Conservation (phyloP, 768 basidiomycete genomes). For the Boletus pseudo-olivaceus region DNA sequence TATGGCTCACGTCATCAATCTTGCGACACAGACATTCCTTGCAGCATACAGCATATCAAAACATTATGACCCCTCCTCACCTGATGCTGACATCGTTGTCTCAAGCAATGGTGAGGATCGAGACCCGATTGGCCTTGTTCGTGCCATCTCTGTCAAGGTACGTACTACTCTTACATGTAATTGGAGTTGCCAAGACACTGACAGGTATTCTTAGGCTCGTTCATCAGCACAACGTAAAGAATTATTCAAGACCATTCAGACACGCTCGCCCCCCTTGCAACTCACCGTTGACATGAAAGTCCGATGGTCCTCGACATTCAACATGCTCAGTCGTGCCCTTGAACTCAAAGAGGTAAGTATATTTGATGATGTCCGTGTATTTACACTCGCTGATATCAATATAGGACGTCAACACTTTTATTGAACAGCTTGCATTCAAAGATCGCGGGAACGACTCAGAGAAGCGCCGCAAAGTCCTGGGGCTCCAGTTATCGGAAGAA, state of each 20-base stretch:
- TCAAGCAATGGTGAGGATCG: not conserved
- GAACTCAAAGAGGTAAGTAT: conserved; percentile 2
- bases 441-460: not conserved
- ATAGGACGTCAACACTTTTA: conserved; percentile 1
- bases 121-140: conserved; percentile 2
- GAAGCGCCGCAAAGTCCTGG: not conserved
- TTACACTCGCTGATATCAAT: not conserved
- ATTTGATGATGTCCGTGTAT: not conserved
- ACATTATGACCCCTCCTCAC: not conserved
- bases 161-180: no score
- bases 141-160: conserved; percentile 5
- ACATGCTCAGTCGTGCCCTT: not conserved
- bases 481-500: not conserved
- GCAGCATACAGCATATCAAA: not conserved
- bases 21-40: not conserved
- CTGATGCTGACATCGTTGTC: not conserved
- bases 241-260: conserved; percentile 6
- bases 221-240: conserved; percentile 1
- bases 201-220: not conserved
- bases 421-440: conserved; percentile 2
- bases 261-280: not conserved
- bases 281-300: conserved; percentile 6
- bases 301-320: conserved; percentile 4
- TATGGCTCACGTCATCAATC: conserved; percentile 1
- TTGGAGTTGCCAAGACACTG: no score